A percentile compares a stretch with the other conserved stretches of the same genome.
Evolutionary conservation across 768 basidiomycete species (phyloP).

Genomic region (Lyophyllum shimeji): DNA sequence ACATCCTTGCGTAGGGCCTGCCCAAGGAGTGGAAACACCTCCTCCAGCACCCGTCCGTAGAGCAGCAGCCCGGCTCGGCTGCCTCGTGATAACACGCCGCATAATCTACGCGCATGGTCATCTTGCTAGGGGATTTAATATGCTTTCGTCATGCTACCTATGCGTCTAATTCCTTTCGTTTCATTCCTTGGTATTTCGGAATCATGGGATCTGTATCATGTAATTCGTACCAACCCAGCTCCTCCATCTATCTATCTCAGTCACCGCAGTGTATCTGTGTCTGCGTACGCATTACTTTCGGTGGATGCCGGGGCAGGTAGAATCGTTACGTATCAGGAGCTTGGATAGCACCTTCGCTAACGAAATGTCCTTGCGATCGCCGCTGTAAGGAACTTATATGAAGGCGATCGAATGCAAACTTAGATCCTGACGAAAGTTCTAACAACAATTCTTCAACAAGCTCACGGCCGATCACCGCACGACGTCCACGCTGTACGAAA

Average conservation of each 20-base stretch:
- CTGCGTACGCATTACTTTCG: neutral
- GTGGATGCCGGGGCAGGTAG: neutral
- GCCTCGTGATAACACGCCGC: neutral
- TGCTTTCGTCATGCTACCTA: conserved; percentile 6
- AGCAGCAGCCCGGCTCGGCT: conserved; percentile 6
- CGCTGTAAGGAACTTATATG: too few species aligned
- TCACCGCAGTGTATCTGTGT: neutral
- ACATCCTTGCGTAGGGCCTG: conserved; percentile 16
- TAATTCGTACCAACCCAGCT: neutral
- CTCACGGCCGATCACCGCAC: too few species aligned
- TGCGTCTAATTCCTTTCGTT: neutral
- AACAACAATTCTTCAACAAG: too few species aligned
- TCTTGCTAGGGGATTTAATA: neutral
- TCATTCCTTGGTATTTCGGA: neutral
- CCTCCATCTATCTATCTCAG: neutral
- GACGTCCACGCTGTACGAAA: too few species aligned
- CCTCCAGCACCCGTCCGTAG: conserved; percentile 4
- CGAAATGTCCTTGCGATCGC: too few species aligned
- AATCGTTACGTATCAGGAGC: too few species aligned
- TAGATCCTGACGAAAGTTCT: too few species aligned
- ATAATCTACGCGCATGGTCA: neutral
- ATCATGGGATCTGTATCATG: neutral
- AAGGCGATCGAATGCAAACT: too few species aligned
- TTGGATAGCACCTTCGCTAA: too few species aligned
- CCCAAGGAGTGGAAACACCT: conserved; percentile 23